These are phyloP conservation scores for Neopestalotiopsis sp. DNA, from an alignment of 2,329 filamentous ascomycete genomes.

Conservation along the genomic window DNA sequence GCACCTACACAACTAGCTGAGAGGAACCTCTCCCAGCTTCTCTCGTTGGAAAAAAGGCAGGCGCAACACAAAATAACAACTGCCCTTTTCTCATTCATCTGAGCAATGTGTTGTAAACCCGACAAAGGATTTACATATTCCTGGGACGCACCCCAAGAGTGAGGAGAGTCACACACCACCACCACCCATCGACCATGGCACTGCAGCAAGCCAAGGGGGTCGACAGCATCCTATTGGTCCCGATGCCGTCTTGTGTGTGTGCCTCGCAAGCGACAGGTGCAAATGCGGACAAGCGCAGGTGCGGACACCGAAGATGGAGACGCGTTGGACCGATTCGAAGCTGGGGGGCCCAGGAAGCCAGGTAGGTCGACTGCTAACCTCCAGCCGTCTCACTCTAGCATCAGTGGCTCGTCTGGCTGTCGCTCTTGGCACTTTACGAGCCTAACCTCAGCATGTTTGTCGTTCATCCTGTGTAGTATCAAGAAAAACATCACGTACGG, in stretches of 20 bases:
- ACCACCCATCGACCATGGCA: neutral
- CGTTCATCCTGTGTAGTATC: neutral
- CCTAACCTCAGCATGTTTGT: neutral
- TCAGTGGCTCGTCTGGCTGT: neutral
- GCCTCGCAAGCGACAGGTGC: neutral
- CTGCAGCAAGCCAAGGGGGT: neutral
- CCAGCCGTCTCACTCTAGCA: conserved; percentile 1
- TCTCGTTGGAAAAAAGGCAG: neutral
- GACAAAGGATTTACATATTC: neutral
- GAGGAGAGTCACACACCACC: neutral
- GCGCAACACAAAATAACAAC: neutral
- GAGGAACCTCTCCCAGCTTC: neutral
- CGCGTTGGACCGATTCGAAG: neutral
- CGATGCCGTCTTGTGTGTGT: neutral
- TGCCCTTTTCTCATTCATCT: neutral
- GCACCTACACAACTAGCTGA: neutral
- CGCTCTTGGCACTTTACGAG: neutral
- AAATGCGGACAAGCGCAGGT: neutral
- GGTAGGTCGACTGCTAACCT: neutral
- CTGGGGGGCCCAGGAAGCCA: neutral
- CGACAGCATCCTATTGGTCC: neutral
- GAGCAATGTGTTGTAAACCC: neutral
- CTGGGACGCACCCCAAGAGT: too few relatives aligned
- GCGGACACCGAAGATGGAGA: neutral
- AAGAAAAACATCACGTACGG: too few relatives aligned